Evolutionary conservation across 176 grass and related monocot genomes (phyloP).

Genomic region (Tuctoria greenei): DNA sequence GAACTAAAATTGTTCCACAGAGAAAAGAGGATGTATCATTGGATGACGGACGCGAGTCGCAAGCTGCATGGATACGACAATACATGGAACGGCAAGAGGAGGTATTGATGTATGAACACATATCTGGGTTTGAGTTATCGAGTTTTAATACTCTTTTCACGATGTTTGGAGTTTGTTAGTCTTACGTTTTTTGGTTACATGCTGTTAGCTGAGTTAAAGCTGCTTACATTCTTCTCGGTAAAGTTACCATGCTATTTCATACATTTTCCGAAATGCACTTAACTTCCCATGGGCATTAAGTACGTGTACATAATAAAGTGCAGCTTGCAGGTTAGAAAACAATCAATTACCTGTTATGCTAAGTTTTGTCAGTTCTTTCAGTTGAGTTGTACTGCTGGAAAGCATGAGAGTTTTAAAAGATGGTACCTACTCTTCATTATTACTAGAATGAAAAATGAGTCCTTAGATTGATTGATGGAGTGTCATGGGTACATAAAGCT

Average conservation of each 20-base stretch:
- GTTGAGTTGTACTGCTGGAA: slow-evolving; percentile 5
- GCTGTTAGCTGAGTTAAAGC: neutral
- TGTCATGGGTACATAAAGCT: too few relatives aligned
- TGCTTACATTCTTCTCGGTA: slow-evolving; percentile 25
- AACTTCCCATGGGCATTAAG: neutral
- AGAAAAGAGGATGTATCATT: slow-evolving; percentile 61
- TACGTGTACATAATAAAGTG: slow-evolving; percentile 1
- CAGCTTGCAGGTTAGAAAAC: slow-evolving; percentile 7
- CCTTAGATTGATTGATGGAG: too few relatives aligned
- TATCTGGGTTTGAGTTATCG: neutral
- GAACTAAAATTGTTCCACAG: slow-evolving; percentile 46
- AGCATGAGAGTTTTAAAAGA: slow-evolving; percentile 1
- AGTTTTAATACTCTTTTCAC: slow-evolving; percentile 13
- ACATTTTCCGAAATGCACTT: neutral
- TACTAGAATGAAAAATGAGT: too few relatives aligned
- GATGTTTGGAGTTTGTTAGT: neutral
- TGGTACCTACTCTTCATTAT: slow-evolving; percentile 20
- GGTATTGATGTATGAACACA: slow-evolving; percentile 43
- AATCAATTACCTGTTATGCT: slow-evolving; percentile 11
- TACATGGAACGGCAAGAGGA: slow-evolving; percentile 97
- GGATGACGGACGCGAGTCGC: slow-evolving; percentile 66
- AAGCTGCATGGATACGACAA: slow-evolving; percentile 87
- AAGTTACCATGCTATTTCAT: neutral
- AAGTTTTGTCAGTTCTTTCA: neutral
- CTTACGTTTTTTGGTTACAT: slow-evolving; percentile 7